phyloP scores from a whole-genome alignment of 2,329 filamentous ascomycete genomes.

The Graphilbum fragrans region DNA sequence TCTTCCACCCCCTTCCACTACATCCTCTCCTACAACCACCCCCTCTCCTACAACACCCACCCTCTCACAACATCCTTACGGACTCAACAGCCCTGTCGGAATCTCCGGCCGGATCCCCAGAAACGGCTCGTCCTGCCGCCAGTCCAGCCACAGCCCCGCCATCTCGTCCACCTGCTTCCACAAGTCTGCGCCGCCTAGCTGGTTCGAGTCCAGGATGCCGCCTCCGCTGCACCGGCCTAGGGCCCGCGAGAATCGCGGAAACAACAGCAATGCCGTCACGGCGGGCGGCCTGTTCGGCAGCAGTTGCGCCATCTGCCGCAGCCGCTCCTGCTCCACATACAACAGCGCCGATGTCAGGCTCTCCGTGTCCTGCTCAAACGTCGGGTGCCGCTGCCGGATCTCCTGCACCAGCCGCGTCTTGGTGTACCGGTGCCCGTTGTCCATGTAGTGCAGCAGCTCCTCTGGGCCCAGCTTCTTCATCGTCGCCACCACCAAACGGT shows the following conservation, averaged over 20 bases:
- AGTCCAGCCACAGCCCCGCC: slow-evolving; percentile 20
- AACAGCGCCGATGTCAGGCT: slow-evolving; percentile 20
- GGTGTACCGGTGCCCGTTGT: slow-evolving; percentile 31
- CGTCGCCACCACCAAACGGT: slow-evolving; percentile 19
- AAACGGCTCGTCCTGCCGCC: slow-evolving; percentile 22
- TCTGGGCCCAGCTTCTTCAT: slow-evolving; percentile 36
- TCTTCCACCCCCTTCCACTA: background rate
- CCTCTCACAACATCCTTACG: background rate
- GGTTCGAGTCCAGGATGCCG: slow-evolving; percentile 28
- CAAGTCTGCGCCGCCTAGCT: slow-evolving; percentile 16
- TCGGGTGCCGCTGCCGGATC: slow-evolving; percentile 25
- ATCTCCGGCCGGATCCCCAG: slow-evolving; percentile 12
- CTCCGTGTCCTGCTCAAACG: slow-evolving; percentile 32
- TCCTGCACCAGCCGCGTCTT: slow-evolving; percentile 30
- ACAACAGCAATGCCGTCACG: slow-evolving; percentile 4
- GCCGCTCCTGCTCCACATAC: slow-evolving; percentile 11
- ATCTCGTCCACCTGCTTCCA: slow-evolving; percentile 11
- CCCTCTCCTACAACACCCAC: too few relatives aligned
- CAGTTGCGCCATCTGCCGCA: slow-evolving; percentile 3
- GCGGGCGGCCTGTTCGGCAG: background rate
- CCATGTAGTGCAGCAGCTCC: slow-evolving; percentile 36
- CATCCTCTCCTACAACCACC: background rate
- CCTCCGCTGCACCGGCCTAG: slow-evolving; percentile 14
- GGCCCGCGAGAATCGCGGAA: slow-evolving; percentile 7
- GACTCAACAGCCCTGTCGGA: slow-evolving; percentile 6